phyloP scores from a whole-genome alignment of 306 rosid species.

The Phaseolus lunatus region DNA sequence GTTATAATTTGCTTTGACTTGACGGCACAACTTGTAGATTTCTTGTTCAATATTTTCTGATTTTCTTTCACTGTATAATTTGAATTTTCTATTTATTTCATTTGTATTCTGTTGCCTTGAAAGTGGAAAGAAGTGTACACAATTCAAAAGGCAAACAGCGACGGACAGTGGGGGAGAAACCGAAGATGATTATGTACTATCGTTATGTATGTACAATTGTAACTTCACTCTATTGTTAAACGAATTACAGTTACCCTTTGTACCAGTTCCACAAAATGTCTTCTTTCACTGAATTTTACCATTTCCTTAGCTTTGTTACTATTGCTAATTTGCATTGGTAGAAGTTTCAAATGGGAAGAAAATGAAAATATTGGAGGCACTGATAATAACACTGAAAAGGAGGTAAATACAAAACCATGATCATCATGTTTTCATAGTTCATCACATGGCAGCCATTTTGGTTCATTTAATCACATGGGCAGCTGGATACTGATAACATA shows the following conservation, averaged over 20 bases:
- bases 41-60: slow-evolving; percentile 38
- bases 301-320: background rate
- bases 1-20: slow-evolving; percentile 50
- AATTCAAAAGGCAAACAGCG: slow-evolving; percentile 55
- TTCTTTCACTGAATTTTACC: slow-evolving; percentile 22
- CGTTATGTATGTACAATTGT: slow-evolving; percentile 44
- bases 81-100: slow-evolving; percentile 41
- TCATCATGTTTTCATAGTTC: background rate
- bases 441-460: slow-evolving; percentile 29
- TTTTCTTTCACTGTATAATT: slow-evolving; percentile 38
- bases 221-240: slow-evolving; percentile 49
- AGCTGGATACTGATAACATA: slow-evolving; percentile 3
- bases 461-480: slow-evolving; percentile 36
- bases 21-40: slow-evolving; percentile 59
- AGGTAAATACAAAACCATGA: background rate
- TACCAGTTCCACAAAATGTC: slow-evolving; percentile 41
- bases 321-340: background rate
- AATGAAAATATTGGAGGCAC: background rate
- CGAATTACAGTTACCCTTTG: slow-evolving; percentile 42
- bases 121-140: slow-evolving; percentile 57
- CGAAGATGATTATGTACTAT: slow-evolving; percentile 46
- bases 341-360: slow-evolving; percentile 20
- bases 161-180: slow-evolving; percentile 39
- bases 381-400: background rate
- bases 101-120: slow-evolving; percentile 51